These are phyloP conservation scores for Cytospora piceae DNA, from an alignment of 2,329 filamentous ascomycete genomes.

Conservation along the genomic window DNA sequence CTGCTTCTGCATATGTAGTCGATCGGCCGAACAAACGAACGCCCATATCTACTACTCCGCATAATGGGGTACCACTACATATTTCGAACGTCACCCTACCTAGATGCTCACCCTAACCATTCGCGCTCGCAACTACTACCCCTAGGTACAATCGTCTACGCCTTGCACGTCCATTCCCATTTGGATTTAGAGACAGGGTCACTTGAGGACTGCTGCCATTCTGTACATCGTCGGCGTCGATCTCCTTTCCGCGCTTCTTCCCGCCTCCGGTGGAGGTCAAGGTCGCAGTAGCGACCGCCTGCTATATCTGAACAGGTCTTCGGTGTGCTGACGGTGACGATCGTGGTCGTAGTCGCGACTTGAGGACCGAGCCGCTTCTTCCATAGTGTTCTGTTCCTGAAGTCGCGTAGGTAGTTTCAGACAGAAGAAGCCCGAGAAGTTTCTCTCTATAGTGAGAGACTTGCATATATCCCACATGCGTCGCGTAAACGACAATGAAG, in stretches of 20 bases:
- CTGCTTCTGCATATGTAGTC: neutral
- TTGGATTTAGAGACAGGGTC: no score
- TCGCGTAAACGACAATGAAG: no score
- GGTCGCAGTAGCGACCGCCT: neutral
- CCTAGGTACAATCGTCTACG: no score
- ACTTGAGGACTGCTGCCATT: no score
- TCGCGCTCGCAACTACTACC: no score
- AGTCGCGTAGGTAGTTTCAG: neutral
- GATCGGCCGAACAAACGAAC: neutral
- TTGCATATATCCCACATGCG: neutral
- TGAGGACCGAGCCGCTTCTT: neutral
- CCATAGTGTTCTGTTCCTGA: neutral
- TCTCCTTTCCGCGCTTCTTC: no score
- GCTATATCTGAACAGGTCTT: neutral
- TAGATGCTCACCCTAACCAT: no score
- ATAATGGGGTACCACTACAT: no score
- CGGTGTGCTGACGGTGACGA: neutral
- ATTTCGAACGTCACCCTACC: no score
- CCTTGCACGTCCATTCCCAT: no score
- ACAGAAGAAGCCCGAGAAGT: neutral
- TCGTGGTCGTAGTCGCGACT: neutral
- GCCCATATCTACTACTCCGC: neutral
- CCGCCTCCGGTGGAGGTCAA: no score
- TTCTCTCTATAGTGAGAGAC: neutral
- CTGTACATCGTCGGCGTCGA: no score